A percentile compares a stretch with the other conserved stretches of the same genome.
Evolutionary conservation across 139 green algal species (phyloP).

Genomic region (Chlorella sp.): DNA sequence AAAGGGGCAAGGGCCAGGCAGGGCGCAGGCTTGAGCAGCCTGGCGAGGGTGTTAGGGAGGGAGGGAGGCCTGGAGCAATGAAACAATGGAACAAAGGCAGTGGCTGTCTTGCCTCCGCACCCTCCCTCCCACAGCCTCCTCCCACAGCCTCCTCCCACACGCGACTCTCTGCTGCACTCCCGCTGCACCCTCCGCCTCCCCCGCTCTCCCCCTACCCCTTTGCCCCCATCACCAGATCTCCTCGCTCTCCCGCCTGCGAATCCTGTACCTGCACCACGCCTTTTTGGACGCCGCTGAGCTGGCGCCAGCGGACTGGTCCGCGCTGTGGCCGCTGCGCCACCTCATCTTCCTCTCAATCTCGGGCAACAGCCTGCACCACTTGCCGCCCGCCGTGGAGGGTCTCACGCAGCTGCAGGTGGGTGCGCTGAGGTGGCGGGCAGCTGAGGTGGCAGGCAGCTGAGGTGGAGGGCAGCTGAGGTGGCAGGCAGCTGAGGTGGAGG

Average conservation of each 20-base stretch:
- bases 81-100: too few relatives aligned
- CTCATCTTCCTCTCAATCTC: slow-evolving; percentile 11
- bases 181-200: not conserved
- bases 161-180: not conserved
- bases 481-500: too few relatives aligned
- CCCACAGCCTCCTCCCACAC: not conserved
- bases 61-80: too few relatives aligned
- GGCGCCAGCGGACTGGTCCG: not conserved
- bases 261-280: slow-evolving; percentile 6
- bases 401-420: not conserved
- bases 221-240: not conserved
- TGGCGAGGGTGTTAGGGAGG: too few relatives aligned
- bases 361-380: not conserved
- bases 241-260: not conserved
- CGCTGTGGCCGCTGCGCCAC: not conserved
- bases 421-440: not conserved
- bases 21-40: too few relatives aligned
- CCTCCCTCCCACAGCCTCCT: not conserved
- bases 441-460: too few relatives aligned
- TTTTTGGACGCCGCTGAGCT: not conserved
- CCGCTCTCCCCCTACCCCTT: not conserved
- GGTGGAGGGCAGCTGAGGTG: too few relatives aligned
- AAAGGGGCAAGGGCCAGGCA: too few relatives aligned
- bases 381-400: not conserved
- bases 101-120: not conserved